Base-by-base conservation (phyloP, 2,329 filamentous ascomycete species). In the Aspergillus ruber region DNA sequence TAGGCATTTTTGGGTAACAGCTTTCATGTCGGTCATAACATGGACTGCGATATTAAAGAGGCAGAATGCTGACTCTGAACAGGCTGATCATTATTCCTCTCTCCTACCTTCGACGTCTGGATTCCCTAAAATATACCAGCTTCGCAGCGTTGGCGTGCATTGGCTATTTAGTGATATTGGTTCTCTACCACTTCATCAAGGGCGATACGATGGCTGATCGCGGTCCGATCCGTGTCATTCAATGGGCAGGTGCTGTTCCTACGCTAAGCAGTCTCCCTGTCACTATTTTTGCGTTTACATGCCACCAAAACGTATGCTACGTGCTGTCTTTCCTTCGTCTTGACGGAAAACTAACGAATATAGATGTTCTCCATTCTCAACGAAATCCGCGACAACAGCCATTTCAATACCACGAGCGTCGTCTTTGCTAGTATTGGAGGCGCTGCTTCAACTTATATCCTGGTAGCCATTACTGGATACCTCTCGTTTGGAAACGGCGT, bases 281-380 rank as follows among this genome's bases (percentile, higher is more conserved):
- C 45, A 90, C 97, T 48, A 88, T 98, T 2, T 98, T 98, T 75
- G 93, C 91, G n/a, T 98, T 97, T 67, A 98, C 93, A 1, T 98
- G 93, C 66, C 93, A 98, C 69, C 93, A 98, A 63, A 98, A 98
- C 66, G 88, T 93, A 72, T 56, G 81, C 10, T 5, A 18, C 10
- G 25, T 21, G 15, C 63, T 6, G 17, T 36, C n/a, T 6, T 48
- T 3, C 5, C 6, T 5, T 20, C 2, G 4, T 29, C 21, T 2
- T 5, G 15, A 36, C 42, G 6, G 1, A 15, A 45, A 49, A 71
- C 54, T 56, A 47, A 18, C 1, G 25, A 2, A 38, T 6, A 0
- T 57, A 93, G 88, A 98, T 98, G 93, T 98, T 98, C 67, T 95
- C 91, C 9, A 95, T 98, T 56, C 74, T 98, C 40, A 98, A 98